Evolutionary conservation across 257 asterid genomes (phyloP).

Genomic region (Solanum tarijense): DNA sequence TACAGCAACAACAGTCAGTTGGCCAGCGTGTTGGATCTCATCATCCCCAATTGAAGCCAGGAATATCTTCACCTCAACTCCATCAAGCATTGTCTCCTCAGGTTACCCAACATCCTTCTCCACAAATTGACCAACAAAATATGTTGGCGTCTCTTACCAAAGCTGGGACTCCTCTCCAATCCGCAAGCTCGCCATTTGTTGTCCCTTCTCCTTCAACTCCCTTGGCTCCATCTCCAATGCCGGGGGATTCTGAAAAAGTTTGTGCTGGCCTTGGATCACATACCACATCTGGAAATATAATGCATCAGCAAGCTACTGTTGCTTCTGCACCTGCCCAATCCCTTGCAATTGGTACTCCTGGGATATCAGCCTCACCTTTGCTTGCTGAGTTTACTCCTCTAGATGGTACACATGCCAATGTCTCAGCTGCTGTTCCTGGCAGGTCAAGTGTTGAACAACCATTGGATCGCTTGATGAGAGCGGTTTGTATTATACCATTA

Average conservation of each 20-base stretch:
- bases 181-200: constrained; percentile 76
- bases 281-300: constrained; percentile 49
- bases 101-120: constrained; percentile 71
- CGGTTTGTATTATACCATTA: constrained; percentile 30
- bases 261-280: constrained; percentile 48
- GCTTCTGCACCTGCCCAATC: constrained; percentile 66
- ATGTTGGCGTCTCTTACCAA: constrained; percentile 44
- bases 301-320: constrained; percentile 42
- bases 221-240: constrained; percentile 89
- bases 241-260: constrained; percentile 74
- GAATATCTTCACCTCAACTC: constrained; percentile 68
- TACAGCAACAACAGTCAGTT: constrained; percentile 51
- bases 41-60: constrained; percentile 62
- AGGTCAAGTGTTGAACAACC: constrained; percentile 68
- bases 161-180: constrained; percentile 78
- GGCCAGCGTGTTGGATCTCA: constrained; percentile 63
- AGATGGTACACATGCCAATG: constrained; percentile 69
- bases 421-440: constrained; percentile 48
- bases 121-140: constrained; percentile 81
- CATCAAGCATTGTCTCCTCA: constrained; percentile 78
- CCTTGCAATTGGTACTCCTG: constrained; percentile 91
- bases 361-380: constrained; percentile 94
- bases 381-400: constrained; percentile 77
- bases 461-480: constrained; percentile 69
- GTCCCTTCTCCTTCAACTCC: constrained; percentile 88